phyloP scores from a whole-genome alignment of 179 eudicot species.

The Sideroxylon spinosum region DNA sequence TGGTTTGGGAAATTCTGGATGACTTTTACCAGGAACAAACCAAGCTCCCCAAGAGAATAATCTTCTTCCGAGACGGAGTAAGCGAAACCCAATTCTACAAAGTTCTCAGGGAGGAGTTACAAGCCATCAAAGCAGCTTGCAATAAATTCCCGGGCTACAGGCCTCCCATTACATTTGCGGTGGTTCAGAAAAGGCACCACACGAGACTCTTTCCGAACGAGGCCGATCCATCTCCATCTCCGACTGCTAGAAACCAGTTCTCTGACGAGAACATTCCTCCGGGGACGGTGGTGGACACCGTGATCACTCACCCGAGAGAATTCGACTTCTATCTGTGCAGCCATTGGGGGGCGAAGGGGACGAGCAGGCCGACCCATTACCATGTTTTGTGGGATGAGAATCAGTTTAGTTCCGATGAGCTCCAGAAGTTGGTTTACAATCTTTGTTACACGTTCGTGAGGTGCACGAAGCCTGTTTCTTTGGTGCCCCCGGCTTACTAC shows the following conservation, averaged over 20 bases:
- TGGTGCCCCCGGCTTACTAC: conserved; percentile 92
- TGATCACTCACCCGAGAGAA: conserved; percentile 79
- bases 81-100: conserved; percentile 90
- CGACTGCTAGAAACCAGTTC: conserved; percentile 18
- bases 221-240: conserved; percentile 31
- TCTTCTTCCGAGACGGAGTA: conserved; percentile 90
- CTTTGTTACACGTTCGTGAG: conserved; percentile 88
- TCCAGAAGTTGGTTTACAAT: conserved; percentile 72
- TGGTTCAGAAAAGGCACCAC: conserved; percentile 95
- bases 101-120: conserved; percentile 74
- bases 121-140: conserved; percentile 56
- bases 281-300: conserved; percentile 83
- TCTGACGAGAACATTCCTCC: conserved; percentile 68
- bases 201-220: conserved; percentile 72
- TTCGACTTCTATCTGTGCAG: conserved; percentile 89
- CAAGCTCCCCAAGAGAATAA: conserved; percentile 57
- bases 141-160: conserved; percentile 46
- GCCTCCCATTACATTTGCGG: conserved; percentile 77
- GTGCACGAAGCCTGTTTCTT: conserved; percentile 90
- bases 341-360: conserved; percentile 90
- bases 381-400: conserved; percentile 87
- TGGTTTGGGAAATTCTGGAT: conserved; percentile 62
- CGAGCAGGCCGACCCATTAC: conserved; percentile 84
- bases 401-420: conserved; percentile 75
- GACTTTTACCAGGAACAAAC: conserved; percentile 56